Base-by-base conservation (phyloP, 1,284 basidiomycete species). In the Entoloma clypeatum region DNA sequence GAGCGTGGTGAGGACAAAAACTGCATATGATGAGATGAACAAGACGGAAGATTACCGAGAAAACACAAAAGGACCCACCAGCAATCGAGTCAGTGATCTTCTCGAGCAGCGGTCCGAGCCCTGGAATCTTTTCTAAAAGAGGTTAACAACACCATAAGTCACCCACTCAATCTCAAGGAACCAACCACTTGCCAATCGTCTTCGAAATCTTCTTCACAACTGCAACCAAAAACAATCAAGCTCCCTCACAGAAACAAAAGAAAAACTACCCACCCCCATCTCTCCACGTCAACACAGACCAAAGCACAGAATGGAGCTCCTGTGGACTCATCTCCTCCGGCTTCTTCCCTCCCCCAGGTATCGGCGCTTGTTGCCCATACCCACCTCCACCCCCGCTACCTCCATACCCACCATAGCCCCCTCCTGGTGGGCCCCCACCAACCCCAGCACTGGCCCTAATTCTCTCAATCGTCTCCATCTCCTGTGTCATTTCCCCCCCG, bases 261-360 rank as follows among this genome's bases (percentile, higher is more conserved):
- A 38, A 42, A 43, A n/a, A 52, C 63, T 5, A n/a, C n/a, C n/a
- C 41, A 69, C 83, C 74, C 14, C 76, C 77, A 64, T 97, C 93
- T 37, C 92, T 75, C 65, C 94, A 93, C 32, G 74, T 81, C 55
- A 96, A 64, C 8, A 96, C 81, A 63, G 89, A 79, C 92, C 92
- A 95, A 10, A 95, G 64, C 3, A 81, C 79, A 2, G 77, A 67
- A 62, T 94, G 86, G 45, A 95, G 58, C 62, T 96, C 92, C 60
- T 94, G 88, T 1, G 93, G 92, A 41, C 68, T 81, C 91, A 96
- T 90, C 30, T 86, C 77, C 49, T 84, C 77, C 0, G 86, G 86
- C 36, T 72, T 70, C 58, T 84, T 81, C 2, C 78, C 79, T 8
- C 72, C 69, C 11, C 29, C n/a, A n/a, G n/a, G n/a, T n/a, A n/a